phyloP scores from a whole-genome alignment of 1,284 basidiomycete species.

The Heimioporus punctisporus region DNA sequence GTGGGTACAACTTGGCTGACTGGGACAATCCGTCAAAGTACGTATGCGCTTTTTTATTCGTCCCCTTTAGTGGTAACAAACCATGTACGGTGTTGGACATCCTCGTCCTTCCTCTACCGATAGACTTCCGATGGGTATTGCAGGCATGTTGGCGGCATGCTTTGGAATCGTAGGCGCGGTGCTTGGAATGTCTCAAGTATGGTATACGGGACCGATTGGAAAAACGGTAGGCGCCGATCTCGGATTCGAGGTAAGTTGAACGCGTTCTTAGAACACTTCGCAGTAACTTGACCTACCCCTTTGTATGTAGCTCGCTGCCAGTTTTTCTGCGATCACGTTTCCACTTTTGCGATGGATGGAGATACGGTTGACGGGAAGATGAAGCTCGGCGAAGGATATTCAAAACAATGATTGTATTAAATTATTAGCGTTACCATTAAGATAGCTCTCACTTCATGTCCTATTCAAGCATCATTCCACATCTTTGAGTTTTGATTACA shows the following conservation, averaged over 20 bases:
- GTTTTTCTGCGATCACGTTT: slow-evolving; percentile 43
- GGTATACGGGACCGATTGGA: slow-evolving; percentile 57
- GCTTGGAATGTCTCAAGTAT: slow-evolving; percentile 49
- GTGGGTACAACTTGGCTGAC: slow-evolving; percentile 56
- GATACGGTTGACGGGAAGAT: slow-evolving; percentile 43
- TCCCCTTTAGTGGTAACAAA: no score
- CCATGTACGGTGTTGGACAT: no score
- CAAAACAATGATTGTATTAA: no score
- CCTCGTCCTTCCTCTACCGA: background rate
- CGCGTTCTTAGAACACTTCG: no score
- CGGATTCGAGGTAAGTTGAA: slow-evolving; percentile 51
- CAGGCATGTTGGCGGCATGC: slow-evolving; percentile 51
- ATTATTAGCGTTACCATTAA: no score
- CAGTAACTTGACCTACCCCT: no score
- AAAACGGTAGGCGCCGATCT: slow-evolving; percentile 52
- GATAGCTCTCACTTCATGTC: no score
- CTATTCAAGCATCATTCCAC: no score
- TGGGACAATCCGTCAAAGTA: slow-evolving; percentile 51
- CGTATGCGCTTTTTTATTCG: no score
- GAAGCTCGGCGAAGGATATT: no score
- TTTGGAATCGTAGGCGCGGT: slow-evolving; percentile 51
- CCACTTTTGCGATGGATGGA: slow-evolving; percentile 46
- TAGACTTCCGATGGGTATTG: slow-evolving; percentile 56
- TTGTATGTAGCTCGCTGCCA: slow-evolving; percentile 42
- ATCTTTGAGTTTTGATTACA: no score